A percentile compares a stretch with the other conserved stretches of the same genome.
Conservation (phyloP, 2,329 filamentous ascomycete genomes). For the Botrytis paeoniae region DNA sequence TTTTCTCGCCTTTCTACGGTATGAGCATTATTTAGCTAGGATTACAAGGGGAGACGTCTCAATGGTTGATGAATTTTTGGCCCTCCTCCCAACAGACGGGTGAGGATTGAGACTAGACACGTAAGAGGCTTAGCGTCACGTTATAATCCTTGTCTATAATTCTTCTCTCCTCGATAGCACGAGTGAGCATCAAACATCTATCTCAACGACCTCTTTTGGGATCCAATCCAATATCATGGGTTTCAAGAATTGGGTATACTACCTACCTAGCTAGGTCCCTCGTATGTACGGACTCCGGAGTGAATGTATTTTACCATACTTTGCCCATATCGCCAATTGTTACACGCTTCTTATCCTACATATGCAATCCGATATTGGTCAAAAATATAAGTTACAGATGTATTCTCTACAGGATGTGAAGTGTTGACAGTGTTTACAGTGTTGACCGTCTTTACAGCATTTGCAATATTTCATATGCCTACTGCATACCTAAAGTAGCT, state of each 20-base stretch:
- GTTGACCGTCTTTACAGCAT: neutral
- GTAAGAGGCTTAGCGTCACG: constrained; percentile 5
- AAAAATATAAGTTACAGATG: neutral
- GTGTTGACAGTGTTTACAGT: no score
- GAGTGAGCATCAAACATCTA: neutral
- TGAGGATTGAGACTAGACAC: constrained; percentile 6
- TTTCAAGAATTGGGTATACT: neutral
- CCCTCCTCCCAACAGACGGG: constrained; percentile 20
- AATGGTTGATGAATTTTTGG: constrained; percentile 20
- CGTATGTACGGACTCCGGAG: neutral
- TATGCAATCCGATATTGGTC: neutral
- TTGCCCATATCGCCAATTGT: neutral
- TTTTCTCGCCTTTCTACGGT: neutral
- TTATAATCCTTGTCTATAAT: neutral
- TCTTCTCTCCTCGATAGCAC: neutral
- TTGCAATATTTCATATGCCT: neutral
- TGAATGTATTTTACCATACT: neutral
- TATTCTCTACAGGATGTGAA: neutral
- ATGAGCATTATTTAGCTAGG: constrained; percentile 2
- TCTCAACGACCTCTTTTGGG: constrained; percentile 15
- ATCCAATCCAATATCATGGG: neutral
- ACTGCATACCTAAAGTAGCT: neutral
- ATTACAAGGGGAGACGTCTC: constrained; percentile 14
- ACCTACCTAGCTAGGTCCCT: neutral
- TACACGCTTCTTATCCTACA: neutral